phyloP scores from a whole-genome alignment of 2,329 filamentous ascomycete species.

The Chaetothyriales sp. region DNA sequence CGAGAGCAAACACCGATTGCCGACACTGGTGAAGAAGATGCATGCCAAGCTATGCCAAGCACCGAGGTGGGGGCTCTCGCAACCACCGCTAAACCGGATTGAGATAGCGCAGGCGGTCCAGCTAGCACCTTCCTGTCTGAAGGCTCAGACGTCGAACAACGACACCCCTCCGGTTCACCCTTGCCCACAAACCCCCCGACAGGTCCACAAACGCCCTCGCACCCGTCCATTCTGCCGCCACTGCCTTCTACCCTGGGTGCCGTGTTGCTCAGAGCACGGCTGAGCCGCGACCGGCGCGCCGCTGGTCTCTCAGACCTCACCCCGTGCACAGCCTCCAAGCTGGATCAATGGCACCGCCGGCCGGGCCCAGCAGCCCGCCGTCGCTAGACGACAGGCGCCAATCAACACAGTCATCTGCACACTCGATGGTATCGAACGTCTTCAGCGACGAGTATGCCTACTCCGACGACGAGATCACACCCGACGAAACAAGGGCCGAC shows the following conservation, averaged over 20 bases:
- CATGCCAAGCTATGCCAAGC: conserved; percentile 1
- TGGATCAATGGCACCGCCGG: conserved; percentile 12
- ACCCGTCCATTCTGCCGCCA: neutral
- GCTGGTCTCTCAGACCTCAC: neutral
- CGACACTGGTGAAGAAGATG: neutral
- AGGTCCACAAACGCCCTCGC: neutral
- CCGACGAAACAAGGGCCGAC: neutral
- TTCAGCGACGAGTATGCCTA: conserved; percentile 34
- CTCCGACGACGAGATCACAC: neutral
- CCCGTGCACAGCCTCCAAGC: neutral
- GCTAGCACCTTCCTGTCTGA: neutral
- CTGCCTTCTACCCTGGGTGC: neutral
- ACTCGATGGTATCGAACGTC: conserved; percentile 27
- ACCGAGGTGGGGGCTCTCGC: neutral
- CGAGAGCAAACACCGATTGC: neutral
- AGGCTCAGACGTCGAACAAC: neutral
- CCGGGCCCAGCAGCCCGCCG: conserved; percentile 6
- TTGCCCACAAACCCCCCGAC: neutral
- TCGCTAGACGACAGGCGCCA: conserved; percentile 5
- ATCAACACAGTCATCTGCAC: conserved; percentile 8
- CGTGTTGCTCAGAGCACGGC: neutral
- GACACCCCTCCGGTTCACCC: neutral
- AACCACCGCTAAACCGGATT: neutral
- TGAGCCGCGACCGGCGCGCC: neutral
- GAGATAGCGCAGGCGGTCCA: neutral